Percentiles rank a stretch among this genome's conserved stretches.
phyloP scores from a whole-genome alignment of 164 flowering plant species.

The Umbellularia californica region DNA sequence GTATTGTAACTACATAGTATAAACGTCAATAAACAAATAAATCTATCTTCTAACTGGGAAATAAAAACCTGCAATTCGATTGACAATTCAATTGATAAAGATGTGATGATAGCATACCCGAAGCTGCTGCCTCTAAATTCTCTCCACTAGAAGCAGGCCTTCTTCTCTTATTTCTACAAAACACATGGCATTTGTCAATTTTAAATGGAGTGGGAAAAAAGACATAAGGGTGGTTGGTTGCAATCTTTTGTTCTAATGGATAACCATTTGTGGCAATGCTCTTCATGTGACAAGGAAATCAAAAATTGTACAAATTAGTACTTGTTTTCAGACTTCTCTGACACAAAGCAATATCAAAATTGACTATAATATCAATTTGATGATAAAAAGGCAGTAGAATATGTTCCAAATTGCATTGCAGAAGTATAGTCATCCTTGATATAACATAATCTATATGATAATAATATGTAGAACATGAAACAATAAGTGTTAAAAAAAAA shows the following conservation, averaged over 20 bases:
- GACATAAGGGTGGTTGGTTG: neutral
- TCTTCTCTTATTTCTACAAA: conserved; percentile 62
- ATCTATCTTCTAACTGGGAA: neutral
- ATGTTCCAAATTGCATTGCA: neutral
- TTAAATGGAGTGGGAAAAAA: neutral
- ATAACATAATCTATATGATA: too few species aligned
- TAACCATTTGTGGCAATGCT: neutral
- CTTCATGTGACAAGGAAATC: neutral
- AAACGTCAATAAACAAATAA: neutral
- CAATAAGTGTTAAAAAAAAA: too few species aligned
- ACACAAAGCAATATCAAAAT: neutral
- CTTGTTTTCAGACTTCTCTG: too few species aligned
- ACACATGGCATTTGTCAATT: neutral
- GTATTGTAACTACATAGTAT: neutral
- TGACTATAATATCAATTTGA: neutral
- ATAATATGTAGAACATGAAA: too few species aligned
- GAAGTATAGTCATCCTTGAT: too few species aligned
- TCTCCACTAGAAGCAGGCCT: conserved; percentile 57
- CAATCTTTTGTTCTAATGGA: neutral
- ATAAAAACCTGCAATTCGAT: neutral
- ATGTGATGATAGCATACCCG: conserved; percentile 30
- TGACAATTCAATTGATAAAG: neutral
- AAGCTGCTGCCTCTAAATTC: conserved; percentile 41
- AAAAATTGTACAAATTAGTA: neutral
- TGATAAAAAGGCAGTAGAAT: neutral